These are phyloP conservation scores for Coemansia linderi DNA, from an alignment of 371 early-diverging fungal species.

Conservation along the genomic window DNA sequence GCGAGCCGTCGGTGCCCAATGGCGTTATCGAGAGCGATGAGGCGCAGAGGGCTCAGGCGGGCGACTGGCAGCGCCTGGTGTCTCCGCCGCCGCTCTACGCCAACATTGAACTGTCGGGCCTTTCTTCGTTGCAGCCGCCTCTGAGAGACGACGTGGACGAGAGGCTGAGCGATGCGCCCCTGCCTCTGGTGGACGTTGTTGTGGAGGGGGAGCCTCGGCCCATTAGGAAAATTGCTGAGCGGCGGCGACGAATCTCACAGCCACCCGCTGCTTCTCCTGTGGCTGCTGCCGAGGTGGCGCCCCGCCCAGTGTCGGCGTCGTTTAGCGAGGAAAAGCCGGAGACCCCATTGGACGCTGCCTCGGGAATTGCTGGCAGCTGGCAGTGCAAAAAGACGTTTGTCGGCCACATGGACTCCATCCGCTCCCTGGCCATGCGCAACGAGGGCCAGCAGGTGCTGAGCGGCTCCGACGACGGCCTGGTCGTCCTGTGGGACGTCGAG, in stretches of 20 bases:
- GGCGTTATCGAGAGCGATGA: constrained; percentile 30
- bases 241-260: constrained; percentile 16
- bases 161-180: not conserved
- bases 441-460: constrained; percentile 23
- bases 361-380: constrained; percentile 13
- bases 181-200: not conserved
- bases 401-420: constrained; percentile 44
- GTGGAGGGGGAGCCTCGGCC: constrained; percentile 14
- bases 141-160: not conserved
- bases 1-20: not conserved
- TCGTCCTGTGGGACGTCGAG: constrained; percentile 44
- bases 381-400: constrained; percentile 11
- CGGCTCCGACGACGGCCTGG: constrained; percentile 43
- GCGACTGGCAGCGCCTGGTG: not conserved
- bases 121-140: not conserved
- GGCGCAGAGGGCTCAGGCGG: not conserved
- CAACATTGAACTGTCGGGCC: not conserved
- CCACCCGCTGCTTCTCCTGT: not conserved
- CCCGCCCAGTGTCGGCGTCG: not conserved
- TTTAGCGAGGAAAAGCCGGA: not conserved
- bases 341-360: no score
- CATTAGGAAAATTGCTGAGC: constrained; percentile 20
- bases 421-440: constrained; percentile 15
- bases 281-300: not conserved
- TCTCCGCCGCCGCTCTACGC: not conserved